Base-by-base conservation (phyloP, 1,284 basidiomycete genomes). In the Phaffia rhodozyma region DNA sequence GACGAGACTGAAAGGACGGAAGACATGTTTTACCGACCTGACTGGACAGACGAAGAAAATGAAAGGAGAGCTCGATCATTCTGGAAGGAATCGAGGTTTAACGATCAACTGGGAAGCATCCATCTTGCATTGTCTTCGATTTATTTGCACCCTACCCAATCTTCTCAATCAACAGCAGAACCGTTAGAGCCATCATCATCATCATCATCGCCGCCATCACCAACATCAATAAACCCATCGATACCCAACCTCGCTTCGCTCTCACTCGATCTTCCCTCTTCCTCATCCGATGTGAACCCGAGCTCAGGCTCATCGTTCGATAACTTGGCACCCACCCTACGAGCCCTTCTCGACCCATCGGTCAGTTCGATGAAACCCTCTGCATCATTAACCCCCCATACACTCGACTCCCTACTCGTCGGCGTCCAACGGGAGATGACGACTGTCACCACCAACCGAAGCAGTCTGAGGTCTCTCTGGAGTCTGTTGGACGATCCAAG, bases 361-460 rank as follows among this genome's bases (percentile, higher is more conserved):
- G 61, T 0, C 67, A 7, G 13, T 2, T 66, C 18, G 62, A 63
- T 6, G 62, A 65, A 65, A 71, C 72, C 51, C 21, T 55, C 57
- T 32, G 78, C 81, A 3, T 78, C 79, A 25, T 75, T 86, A 53
- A 86, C 85, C 0, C 81, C 79, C 11, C 86, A 87, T 69, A 88
- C 86, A 0, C 81, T 85, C 20, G 78, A 80, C 66, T 86, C 84
- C 67, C 76, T 87, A 76, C 75, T 83, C 20, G 81, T 80, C 72
- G 86, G 86, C 27, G 82, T 83, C 0, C 76, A 74, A 50, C 74
- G 79, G 25, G 81, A 83, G 0, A 83, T 85, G 83, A 87, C 86
- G 63, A 87, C 85, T n/a, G 75, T 87, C 58, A 87, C 86, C 2
- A 85, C 85, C 1, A 88, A 88, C 69, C 79, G 80, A 67, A 79